Conservation (phyloP, 495 filamentous ascomycete genomes). For the Annulohypoxylon stygium region DNA sequence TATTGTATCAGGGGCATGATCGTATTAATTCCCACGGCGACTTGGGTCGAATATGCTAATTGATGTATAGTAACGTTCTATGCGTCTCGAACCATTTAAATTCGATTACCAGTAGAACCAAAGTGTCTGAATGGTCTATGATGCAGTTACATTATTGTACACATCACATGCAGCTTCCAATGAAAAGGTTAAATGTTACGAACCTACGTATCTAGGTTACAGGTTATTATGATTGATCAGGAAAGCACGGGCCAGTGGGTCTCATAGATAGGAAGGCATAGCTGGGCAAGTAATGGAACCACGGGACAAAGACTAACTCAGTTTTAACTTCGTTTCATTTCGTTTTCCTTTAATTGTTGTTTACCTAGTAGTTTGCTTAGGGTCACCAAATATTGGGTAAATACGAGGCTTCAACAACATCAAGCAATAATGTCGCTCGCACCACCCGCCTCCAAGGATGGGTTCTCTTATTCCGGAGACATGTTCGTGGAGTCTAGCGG, state of each 20-base stretch:
- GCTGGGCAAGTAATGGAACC: neutral
- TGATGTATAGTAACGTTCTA: neutral
- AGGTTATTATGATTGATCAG: neutral
- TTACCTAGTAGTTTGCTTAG: neutral
- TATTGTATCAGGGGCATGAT: neutral
- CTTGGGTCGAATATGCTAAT: neutral
- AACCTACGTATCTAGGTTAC: neutral
- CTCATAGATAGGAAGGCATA: neutral
- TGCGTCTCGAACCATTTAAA: neutral
- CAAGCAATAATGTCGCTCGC: constrained; percentile 50
- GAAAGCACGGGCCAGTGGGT: constrained; percentile 4
- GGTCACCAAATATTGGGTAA: neutral
- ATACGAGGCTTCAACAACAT: neutral
- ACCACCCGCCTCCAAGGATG: constrained; percentile 41
- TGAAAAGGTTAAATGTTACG: neutral
- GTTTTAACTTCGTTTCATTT: neutral
- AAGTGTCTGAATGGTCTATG: neutral
- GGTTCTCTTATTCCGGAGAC: constrained; percentile 54
- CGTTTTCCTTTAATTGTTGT: neutral
- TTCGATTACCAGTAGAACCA: neutral
- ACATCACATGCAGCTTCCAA: neutral
- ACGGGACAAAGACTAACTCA: neutral
- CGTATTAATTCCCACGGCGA: neutral
- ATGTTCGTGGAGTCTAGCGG: constrained; percentile 63
- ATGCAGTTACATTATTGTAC: neutral